Conservation (phyloP, 495 filamentous ascomycete genomes). For the Venustampulla echinocandica region DNA sequence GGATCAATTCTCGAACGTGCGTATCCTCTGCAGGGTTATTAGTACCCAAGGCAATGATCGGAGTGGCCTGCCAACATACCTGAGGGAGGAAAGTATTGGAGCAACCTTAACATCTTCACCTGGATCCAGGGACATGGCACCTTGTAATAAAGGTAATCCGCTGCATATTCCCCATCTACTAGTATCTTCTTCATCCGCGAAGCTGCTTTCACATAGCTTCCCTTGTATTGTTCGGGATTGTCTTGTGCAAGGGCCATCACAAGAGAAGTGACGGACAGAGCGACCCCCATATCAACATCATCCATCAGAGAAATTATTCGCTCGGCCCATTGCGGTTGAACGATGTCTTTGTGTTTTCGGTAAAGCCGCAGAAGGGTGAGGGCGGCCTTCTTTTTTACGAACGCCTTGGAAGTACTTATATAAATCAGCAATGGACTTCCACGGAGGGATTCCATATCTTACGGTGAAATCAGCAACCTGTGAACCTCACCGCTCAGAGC, state of each 20-base stretch:
- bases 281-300: slow-evolving; percentile 88
- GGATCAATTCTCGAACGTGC: slow-evolving; percentile 83
- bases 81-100: slow-evolving; percentile 96
- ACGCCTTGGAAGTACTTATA: slow-evolving; percentile 81
- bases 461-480: slow-evolving; percentile 91
- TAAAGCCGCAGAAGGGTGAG: slow-evolving; percentile 92
- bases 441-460: slow-evolving; percentile 28
- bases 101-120: slow-evolving; percentile 79
- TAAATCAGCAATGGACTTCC: background rate
- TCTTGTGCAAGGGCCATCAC: slow-evolving; percentile 96
- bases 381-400: slow-evolving; percentile 99
- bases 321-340: slow-evolving; percentile 95
- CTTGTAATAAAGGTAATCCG: slow-evolving; percentile 96
- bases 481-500: slow-evolving; percentile 90
- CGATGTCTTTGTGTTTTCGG: slow-evolving; percentile 85
- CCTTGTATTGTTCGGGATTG: slow-evolving; percentile 85
- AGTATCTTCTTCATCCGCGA: slow-evolving; percentile 79
- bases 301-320: slow-evolving; percentile 98
- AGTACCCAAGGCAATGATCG: too few species aligned
- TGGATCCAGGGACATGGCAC: slow-evolving; percentile 99
- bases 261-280: slow-evolving; percentile 89
- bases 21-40: slow-evolving; percentile 71
- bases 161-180: slow-evolving; percentile 75
- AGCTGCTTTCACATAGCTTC: slow-evolving; percentile 88
- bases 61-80: slow-evolving; percentile 48